phyloP scores from a whole-genome alignment of 768 basidiomycete genomes.

The Leucogyrophana mollusca region DNA sequence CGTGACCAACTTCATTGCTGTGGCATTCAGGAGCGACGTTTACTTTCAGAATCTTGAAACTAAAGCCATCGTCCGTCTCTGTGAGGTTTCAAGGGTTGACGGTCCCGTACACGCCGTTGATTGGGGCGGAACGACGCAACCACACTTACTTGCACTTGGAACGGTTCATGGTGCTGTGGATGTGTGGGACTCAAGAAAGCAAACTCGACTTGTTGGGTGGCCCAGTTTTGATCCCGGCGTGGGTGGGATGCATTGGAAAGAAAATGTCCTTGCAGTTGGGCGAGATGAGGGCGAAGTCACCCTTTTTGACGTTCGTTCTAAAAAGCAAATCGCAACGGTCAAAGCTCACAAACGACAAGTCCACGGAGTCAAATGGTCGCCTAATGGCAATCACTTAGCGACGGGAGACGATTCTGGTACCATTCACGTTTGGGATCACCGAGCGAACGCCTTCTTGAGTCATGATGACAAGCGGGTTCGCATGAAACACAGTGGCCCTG shows the following conservation, averaged over 20 bases:
- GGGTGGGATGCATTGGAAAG: constrained; percentile 41
- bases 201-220: constrained; percentile 31
- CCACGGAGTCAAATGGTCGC: constrained; percentile 41
- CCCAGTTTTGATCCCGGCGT: constrained; percentile 29
- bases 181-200: constrained; percentile 48
- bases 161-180: constrained; percentile 50
- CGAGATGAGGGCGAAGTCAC: constrained; percentile 36
- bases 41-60: constrained; percentile 64
- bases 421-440: constrained; percentile 44
- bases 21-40: constrained; percentile 57
- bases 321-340: constrained; percentile 23
- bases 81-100: constrained; percentile 31
- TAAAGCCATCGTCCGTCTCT: constrained; percentile 51
- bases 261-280: constrained; percentile 37
- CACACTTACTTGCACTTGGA: constrained; percentile 50
- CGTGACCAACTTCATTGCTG: constrained; percentile 54
- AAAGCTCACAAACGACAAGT: constrained; percentile 33
- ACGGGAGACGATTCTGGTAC: constrained; percentile 40
- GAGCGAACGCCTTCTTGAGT: constrained; percentile 30
- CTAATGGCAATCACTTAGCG: constrained; percentile 38
- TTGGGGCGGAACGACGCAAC: constrained; percentile 45
- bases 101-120: constrained; percentile 47
- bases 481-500: constrained; percentile 42
- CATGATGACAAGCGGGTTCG: constrained; percentile 33
- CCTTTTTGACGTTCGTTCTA: constrained; percentile 35